Base-by-base conservation (phyloP, 2,329 filamentous ascomycete species). In the Fusarium pilosicola region DNA sequence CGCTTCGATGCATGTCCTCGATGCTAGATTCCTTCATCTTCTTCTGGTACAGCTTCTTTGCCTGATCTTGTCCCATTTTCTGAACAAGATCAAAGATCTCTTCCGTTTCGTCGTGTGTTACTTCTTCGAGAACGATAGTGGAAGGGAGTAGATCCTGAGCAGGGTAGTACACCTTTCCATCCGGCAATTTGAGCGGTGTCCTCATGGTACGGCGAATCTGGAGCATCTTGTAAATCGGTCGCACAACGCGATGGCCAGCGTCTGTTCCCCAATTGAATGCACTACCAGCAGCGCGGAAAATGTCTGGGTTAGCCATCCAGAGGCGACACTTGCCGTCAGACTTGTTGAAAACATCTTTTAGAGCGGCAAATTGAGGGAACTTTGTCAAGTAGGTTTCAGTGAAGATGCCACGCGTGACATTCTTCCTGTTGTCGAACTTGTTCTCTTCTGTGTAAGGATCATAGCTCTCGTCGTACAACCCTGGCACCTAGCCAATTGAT, bases 51-150 rank as follows among this genome's bases (percentile, higher is more conserved):
- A n/a, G n/a, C n/a, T n/a, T n/a, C n/a, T n/a, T n/a, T n/a, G n/a
- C n/a, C n/a, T n/a, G n/a, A n/a, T n/a, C n/a, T n/a, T n/a, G n/a
- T n/a, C 44, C 24, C 24, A 20, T 45, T 0, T 0, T 6, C 3
- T 22, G 38, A 41, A 41, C 38, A 6, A 0, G 0, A 41, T 41
- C 13, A 14, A 9, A 1, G 1, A 41, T 22, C 0, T 20, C 7
- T 6, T 10, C 3, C 18, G 12, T 46, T 28, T 46, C 44, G 8
- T 46, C 12, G 0, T 46, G 24, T 7, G 24, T 7, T 22, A 22
- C 24, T 46, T 22, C 24, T 46, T 46, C 44, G 4, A 24, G 24
- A 4, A 24, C 24, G 24, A 24, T 24, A 3, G 22, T 8, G 0
- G 44, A 15, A 6, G 24, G 44, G 0, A 46, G 13, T 6, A 28